A percentile compares a stretch with the other conserved stretches of the same genome.
phyloP scores from a whole-genome alignment of 1,284 basidiomycete species.

The Ustanciosporium gigantosporum region DNA sequence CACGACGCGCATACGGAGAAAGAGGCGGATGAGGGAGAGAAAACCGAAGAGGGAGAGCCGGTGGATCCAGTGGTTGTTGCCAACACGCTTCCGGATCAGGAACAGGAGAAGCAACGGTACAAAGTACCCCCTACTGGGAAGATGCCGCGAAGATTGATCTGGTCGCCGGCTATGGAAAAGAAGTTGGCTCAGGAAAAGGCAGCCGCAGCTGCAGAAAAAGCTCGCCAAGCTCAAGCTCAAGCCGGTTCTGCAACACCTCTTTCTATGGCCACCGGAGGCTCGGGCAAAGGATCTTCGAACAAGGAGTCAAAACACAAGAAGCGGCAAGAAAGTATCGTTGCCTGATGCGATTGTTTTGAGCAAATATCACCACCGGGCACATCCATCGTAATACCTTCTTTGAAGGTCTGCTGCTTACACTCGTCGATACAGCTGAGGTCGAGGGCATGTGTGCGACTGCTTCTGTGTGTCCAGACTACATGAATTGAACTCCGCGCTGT shows the following conservation, averaged over 20 bases:
- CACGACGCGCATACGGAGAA: background rate
- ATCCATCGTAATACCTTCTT: no score
- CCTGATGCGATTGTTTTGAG: no score
- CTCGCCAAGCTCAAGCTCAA: no score
- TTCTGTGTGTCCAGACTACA: no score
- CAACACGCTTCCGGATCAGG: slow-evolving; percentile 46
- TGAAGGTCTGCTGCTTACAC: no score
- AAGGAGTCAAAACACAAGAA: slow-evolving; percentile 20
- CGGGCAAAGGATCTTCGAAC: background rate
- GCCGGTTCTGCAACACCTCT: background rate
- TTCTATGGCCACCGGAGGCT: slow-evolving; percentile 1
- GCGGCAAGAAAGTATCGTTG: slow-evolving; percentile 5
- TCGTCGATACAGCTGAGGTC: no score
- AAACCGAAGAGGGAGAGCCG: background rate
- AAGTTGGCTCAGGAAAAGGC: background rate
- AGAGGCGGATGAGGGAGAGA: background rate
- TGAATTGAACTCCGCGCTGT: no score
- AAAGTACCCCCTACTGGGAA: slow-evolving; percentile 58
- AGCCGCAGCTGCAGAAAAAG: background rate
- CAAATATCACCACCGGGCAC: no score
- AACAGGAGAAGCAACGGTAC: slow-evolving; percentile 51
- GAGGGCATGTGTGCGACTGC: no score
- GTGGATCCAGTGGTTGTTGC: slow-evolving; percentile 9
- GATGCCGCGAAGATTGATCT: slow-evolving; percentile 45
- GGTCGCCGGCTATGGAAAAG: slow-evolving; percentile 9